These are phyloP conservation scores for Aureobasidium sp. DNA, from an alignment of 2,329 filamentous ascomycete species.

Conservation along the genomic window DNA sequence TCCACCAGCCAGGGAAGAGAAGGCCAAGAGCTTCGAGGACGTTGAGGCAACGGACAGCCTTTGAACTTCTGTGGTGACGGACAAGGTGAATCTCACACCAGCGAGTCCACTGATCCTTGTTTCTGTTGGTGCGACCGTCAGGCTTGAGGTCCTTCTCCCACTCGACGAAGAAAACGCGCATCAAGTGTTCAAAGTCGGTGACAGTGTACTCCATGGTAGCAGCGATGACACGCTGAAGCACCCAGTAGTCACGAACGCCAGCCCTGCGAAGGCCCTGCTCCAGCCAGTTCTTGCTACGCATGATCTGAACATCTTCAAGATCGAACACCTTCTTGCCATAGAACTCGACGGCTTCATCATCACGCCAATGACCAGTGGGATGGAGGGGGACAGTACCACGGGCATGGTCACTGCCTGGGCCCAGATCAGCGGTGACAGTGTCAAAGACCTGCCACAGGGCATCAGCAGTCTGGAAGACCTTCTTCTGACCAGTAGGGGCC, in stretches of 20 bases:
- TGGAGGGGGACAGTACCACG: neutral
- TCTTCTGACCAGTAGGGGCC: neutral
- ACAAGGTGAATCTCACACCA: neutral
- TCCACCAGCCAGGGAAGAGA: slow-evolving; percentile 5
- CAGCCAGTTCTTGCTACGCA: neutral
- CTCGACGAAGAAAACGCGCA: neutral
- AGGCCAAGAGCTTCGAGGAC: neutral
- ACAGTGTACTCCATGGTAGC: slow-evolving; percentile 3
- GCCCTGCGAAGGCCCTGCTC: neutral
- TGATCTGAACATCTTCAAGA: neutral
- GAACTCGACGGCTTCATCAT: neutral
- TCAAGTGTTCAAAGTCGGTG: neutral
- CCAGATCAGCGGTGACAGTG: neutral
- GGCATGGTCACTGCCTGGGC: neutral
- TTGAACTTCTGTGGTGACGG: neutral
- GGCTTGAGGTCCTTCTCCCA: neutral
- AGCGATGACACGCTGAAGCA: neutral
- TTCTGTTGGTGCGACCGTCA: neutral
- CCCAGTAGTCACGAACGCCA: neutral
- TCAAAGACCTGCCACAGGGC: neutral
- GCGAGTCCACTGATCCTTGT: neutral
- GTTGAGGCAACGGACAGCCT: neutral
- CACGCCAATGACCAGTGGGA: neutral
- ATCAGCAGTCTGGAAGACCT: neutral
- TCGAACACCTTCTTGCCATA: neutral